Percentiles rank a stretch among this genome's conserved stretches.
phyloP scores from a whole-genome alignment of 768 basidiomycete species.

The Tulasnella sp. region DNA sequence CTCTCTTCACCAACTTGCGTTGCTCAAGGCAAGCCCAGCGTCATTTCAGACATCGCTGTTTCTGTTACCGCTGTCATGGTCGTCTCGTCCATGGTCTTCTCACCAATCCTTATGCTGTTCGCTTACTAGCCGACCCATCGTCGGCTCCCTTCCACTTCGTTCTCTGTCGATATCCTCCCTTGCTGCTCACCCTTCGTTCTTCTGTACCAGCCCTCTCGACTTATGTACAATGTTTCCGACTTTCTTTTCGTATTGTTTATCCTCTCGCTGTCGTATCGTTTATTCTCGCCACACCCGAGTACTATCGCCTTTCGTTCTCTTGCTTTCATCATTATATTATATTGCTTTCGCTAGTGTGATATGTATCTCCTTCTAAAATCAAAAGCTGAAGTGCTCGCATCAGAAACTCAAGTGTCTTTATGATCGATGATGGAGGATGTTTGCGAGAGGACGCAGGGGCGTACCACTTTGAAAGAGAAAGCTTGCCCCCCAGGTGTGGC shows the following conservation, averaged over 20 bases:
- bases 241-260: neutral
- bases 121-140: neutral
- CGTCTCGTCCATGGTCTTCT: constrained; percentile 28
- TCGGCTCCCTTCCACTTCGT: neutral
- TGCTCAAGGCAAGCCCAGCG: constrained; percentile 19
- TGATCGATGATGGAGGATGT: no score
- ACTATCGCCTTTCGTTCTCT: constrained; percentile 2
- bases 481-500: no score
- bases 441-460: no score
- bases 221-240: neutral
- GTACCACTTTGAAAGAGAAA: no score
- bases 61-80: constrained; percentile 26
- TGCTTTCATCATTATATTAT: neutral
- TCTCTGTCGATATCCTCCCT: neutral
- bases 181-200: neutral
- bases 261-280: neutral
- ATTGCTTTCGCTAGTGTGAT: neutral
- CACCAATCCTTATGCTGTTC: constrained; percentile 25
- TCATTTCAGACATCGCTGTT: constrained; percentile 28
- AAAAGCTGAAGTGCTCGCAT: neutral
- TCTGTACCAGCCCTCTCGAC: neutral
- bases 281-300: neutral
- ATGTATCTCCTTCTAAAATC: neutral
- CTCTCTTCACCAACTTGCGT: constrained; percentile 22
- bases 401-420: neutral